Evolutionary conservation across 2,329 filamentous ascomycete species (phyloP).

Genomic region (Akanthomyces uredinophilus): DNA sequence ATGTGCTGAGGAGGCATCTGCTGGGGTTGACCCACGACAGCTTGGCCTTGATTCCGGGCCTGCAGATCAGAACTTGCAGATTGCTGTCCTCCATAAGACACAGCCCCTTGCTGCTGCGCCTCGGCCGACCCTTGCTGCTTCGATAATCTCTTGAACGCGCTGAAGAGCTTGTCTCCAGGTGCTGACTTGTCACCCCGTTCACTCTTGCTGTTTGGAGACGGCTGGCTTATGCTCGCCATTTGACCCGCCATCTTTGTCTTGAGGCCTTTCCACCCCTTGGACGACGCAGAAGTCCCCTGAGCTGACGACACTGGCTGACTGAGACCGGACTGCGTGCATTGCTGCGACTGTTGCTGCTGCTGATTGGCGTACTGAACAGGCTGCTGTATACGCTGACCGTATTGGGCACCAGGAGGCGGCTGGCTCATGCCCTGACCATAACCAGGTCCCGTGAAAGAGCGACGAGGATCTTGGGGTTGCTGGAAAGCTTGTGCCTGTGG

Average conservation of each 20-base stretch:
- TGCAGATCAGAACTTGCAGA: not conserved
- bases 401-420: not conserved
- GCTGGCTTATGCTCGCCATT: conserved; percentile 16
- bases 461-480: not conserved
- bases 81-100: not conserved
- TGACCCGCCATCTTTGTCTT: conserved; percentile 30
- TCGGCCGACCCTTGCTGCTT: conserved; percentile 22
- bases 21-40: not conserved
- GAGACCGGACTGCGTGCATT: not conserved
- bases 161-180: conserved; percentile 25
- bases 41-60: not conserved
- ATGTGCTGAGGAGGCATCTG: not conserved
- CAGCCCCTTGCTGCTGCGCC: conserved; percentile 8
- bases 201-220: not conserved
- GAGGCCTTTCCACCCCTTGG: conserved; percentile 29
- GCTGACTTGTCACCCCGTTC: conserved; percentile 14
- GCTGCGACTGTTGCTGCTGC: not conserved
- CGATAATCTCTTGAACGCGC: conserved; percentile 29
- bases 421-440: not conserved
- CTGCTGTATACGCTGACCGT: not conserved
- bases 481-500: not conserved
- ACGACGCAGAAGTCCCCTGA: not conserved
- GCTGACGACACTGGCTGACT: not conserved
- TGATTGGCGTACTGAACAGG: not conserved
- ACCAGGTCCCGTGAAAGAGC: not conserved